A percentile compares a stretch with the other conserved stretches of the same genome.
These are phyloP conservation scores for Bolboschoenoplectus hybrid DNA, from an alignment of 202 grass and related monocot species.

Conservation along the genomic window DNA sequence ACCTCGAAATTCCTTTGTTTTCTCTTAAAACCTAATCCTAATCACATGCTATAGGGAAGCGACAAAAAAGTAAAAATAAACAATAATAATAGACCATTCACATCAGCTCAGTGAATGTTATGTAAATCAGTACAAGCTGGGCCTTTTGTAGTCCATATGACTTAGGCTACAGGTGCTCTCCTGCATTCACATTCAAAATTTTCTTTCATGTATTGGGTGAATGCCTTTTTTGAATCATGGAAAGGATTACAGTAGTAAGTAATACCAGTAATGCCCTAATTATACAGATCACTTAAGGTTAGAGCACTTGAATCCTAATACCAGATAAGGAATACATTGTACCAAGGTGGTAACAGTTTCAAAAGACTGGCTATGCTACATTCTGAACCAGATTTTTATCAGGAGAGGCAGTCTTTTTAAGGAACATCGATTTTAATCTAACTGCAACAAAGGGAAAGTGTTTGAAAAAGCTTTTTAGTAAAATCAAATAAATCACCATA, in stretches of 20 bases:
- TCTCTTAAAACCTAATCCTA: background rate
- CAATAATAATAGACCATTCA: slow-evolving; percentile 46
- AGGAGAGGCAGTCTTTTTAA: too few species aligned
- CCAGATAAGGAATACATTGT: background rate
- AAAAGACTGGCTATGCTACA: background rate
- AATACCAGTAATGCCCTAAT: background rate
- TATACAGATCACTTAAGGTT: background rate
- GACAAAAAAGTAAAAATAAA: background rate
- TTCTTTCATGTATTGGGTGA: background rate
- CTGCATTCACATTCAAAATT: slow-evolving; percentile 37
- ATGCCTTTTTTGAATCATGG: background rate
- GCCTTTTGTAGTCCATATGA: slow-evolving; percentile 60
- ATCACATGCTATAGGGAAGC: background rate
- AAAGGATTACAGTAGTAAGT: background rate
- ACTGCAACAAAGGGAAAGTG: background rate
- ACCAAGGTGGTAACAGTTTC: background rate
- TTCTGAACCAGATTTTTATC: too few species aligned
- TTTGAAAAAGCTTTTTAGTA: background rate
- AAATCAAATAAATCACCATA: background rate
- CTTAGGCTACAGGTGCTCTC: slow-evolving; percentile 78
- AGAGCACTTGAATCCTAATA: background rate
- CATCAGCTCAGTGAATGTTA: slow-evolving; percentile 66
- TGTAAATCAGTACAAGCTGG: slow-evolving; percentile 63
- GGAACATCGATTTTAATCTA: background rate
- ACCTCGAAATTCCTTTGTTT: background rate